A percentile compares a stretch with the other conserved stretches of the same genome.
Evolutionary conservation across 768 basidiomycete species (phyloP).

Genomic region (Panus rudis): DNA sequence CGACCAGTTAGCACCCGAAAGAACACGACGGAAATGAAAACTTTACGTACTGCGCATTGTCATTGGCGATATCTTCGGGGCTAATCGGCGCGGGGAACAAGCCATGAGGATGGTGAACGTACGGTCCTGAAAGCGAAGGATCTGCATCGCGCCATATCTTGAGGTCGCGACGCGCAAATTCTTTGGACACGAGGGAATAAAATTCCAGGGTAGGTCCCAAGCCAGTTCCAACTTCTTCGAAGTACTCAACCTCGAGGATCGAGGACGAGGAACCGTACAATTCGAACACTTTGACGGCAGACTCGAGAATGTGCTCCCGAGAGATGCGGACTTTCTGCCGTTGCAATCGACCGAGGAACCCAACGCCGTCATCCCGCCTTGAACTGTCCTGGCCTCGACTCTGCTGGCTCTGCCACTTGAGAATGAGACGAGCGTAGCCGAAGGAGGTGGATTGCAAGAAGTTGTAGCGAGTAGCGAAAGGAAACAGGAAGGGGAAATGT

Average conservation of each 20-base stretch:
- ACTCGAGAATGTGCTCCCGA: slow-evolving; percentile 89
- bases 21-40: neutral
- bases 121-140: slow-evolving; percentile 44
- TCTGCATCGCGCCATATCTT: slow-evolving; percentile 93
- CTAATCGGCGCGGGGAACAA: slow-evolving; percentile 84
- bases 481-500: slow-evolving; percentile 98
- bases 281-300: slow-evolving; percentile 93
- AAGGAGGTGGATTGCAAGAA: slow-evolving; percentile 98
- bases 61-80: slow-evolving; percentile 58
- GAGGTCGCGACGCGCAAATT: slow-evolving; percentile 84
- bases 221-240: slow-evolving; percentile 97
- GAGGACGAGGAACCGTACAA: slow-evolving; percentile 93
- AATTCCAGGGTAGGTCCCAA: slow-evolving; percentile 97
- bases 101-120: slow-evolving; percentile 81
- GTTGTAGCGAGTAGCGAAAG: slow-evolving; percentile 94
- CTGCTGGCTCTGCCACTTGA: slow-evolving; percentile 90
- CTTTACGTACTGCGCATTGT: slow-evolving; percentile 71
- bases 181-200: slow-evolving; percentile 93
- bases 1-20: slow-evolving; percentile 1
- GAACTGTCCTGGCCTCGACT: slow-evolving; percentile 69
- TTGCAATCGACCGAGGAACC: slow-evolving; percentile 86
- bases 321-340: slow-evolving; percentile 97
- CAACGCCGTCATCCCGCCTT: slow-evolving; percentile 84
- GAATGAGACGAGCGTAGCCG: slow-evolving; percentile 90
- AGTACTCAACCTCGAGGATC: slow-evolving; percentile 96